These are phyloP conservation scores for Tetrahymena thermophila DNA, from an alignment of 73 alveolate genomes.

Conservation along the genomic window DNA sequence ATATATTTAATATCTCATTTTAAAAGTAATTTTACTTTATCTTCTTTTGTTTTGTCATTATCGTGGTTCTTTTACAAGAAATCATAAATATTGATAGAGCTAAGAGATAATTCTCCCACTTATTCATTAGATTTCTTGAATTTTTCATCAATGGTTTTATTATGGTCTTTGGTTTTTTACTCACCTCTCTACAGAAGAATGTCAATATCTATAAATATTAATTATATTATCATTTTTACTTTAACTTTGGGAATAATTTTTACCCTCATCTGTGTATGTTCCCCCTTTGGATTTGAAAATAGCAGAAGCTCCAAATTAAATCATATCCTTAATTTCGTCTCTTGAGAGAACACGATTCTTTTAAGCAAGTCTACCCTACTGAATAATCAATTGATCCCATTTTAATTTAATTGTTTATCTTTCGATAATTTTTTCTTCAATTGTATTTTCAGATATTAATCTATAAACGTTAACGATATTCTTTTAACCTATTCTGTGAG, in stretches of 20 bases:
- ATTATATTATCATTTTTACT: not conserved
- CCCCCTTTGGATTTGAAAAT: slow-evolving; percentile 68
- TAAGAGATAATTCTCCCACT: slow-evolving; percentile 24
- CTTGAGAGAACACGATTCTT: slow-evolving; percentile 71
- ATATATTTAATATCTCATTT: not conserved
- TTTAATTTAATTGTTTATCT: slow-evolving; percentile 90
- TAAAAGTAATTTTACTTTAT: slow-evolving; percentile 63
- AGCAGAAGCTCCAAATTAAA: slow-evolving; percentile 94
- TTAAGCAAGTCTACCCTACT: slow-evolving; percentile 91
- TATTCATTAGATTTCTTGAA: slow-evolving; percentile 68
- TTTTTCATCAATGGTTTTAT: slow-evolving; percentile 24
- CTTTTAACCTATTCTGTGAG: slow-evolving; percentile 98
- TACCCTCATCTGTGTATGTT: slow-evolving; percentile 71
- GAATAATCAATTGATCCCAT: slow-evolving; percentile 90
- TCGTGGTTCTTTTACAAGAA: slow-evolving; percentile 92
- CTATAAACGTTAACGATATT: slow-evolving; percentile 90
- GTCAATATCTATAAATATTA: slow-evolving; percentile 60
- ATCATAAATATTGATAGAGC: slow-evolving; percentile 72
- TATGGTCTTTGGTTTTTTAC: slow-evolving; percentile 65
- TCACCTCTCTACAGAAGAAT: slow-evolving; percentile 82
- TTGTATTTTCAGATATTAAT: slow-evolving; percentile 87
- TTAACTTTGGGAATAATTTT: not conserved
- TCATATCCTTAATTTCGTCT: slow-evolving; percentile 94
- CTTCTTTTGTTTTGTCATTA: slow-evolving; percentile 65
- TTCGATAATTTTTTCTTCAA: slow-evolving; percentile 97